A percentile compares a stretch with the other conserved stretches of the same genome.
phyloP scores from a whole-genome alignment of 108 stramenopile genomes.

The Conticribra weissflogii region DNA sequence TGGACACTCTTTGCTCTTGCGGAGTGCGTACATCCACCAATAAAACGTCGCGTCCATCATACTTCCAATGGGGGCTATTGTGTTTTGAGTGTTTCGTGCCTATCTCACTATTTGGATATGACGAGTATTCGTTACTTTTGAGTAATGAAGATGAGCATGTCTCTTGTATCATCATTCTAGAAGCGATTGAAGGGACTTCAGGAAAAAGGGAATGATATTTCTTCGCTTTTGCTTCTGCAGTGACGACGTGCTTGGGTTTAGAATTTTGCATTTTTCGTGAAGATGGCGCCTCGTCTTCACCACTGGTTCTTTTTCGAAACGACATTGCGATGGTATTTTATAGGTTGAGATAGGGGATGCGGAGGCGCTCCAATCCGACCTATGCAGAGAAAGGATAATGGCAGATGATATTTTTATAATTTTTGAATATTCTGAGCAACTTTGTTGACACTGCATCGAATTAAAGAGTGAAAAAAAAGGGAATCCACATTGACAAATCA shows the following conservation, averaged over 20 bases:
- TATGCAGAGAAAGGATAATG: too few relatives aligned
- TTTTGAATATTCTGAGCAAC: too few relatives aligned
- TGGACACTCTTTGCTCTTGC: constrained; percentile 50
- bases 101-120: too few relatives aligned
- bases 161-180: constrained; percentile 1
- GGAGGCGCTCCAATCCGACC: too few relatives aligned
- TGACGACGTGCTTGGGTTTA: not conserved
- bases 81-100: too few relatives aligned
- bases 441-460: too few relatives aligned
- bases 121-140: too few relatives aligned
- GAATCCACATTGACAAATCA: too few relatives aligned
- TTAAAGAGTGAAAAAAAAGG: too few relatives aligned
- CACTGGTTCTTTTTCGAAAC: not conserved
- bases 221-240: constrained; percentile 1
- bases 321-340: not conserved
- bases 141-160: not conserved
- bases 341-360: too few relatives aligned
- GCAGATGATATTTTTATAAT: too few relatives aligned
- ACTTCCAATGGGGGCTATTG: constrained; percentile 16
- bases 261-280: not conserved
- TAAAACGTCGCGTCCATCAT: constrained; percentile 1
- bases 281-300: not conserved
- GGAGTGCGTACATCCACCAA: constrained; percentile 53
- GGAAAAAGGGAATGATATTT: constrained; percentile 13
- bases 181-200: not conserved